Percentiles rank a stretch among this genome's conserved stretches.
Conservation (phyloP, 1,284 basidiomycete genomes). For the Schizophyllum amplum region DNA sequence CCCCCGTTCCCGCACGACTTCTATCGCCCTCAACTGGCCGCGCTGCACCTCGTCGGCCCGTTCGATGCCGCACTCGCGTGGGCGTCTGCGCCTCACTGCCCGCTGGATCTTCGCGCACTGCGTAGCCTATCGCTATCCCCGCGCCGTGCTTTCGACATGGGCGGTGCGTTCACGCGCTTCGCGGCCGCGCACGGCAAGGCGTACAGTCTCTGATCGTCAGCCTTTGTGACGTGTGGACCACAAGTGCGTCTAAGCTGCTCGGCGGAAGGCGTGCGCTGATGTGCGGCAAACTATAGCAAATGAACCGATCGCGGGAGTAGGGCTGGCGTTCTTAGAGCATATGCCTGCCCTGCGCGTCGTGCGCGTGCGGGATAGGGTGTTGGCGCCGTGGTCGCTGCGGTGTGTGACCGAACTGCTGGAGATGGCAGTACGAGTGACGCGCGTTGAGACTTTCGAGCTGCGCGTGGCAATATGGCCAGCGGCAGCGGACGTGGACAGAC, state of each 20-base stretch:
- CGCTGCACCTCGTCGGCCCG: not conserved
- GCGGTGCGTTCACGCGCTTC: not conserved
- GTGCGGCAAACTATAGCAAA: not conserved
- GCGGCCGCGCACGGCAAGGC: not conserved
- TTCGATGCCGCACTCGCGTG: not conserved
- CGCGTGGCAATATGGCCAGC: not conserved
- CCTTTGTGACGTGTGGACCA: not conserved
- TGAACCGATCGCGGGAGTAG: not conserved
- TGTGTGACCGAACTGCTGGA: not conserved
- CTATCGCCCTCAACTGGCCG: not conserved
- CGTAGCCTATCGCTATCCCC: not conserved
- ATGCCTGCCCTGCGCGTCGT: not conserved
- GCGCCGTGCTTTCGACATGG: not conserved
- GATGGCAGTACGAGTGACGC: not conserved
- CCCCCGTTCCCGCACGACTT: not conserved
- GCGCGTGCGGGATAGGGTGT: not conserved
- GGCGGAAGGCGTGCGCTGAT: too few relatives aligned
- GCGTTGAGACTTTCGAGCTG: not conserved
- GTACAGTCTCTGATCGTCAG: not conserved
- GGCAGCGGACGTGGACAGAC: not conserved
- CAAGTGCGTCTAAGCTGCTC: not conserved
- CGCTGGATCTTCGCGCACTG: not conserved
- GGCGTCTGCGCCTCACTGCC: not conserved
- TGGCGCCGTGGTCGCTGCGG: not conserved
- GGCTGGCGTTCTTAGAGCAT: not conserved